Evolutionary conservation across 2,329 filamentous ascomycete species (phyloP), one percentile per base, ranked within the genome.

Genomic region (Penicillium olsonii): DNA sequence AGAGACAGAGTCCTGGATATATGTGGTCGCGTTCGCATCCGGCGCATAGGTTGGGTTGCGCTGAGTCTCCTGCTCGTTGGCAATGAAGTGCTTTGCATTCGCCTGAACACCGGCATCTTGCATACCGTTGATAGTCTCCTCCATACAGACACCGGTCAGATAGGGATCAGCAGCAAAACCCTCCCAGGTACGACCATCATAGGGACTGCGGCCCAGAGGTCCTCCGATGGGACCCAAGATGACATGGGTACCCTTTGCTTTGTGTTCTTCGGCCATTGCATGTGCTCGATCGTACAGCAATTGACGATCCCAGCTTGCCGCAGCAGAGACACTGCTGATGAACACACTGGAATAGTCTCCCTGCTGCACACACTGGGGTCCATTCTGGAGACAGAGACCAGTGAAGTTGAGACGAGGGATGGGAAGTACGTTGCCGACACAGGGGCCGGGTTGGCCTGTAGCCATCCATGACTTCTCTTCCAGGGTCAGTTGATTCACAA

Each of bases 291-390:
- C 67, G 45, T 82, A 78, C 0, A 82, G 77, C 52, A 85, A 58
- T 4, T 78, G 74, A 42, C 67, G 71, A 50, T 84, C 80, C 83
- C 82, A 85, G 17, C 67, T 69, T 2, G 86, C 84, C n/a, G 84
- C 87, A 1, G 78, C 80, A 0, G 85, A 89, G 54, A 91, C 86
- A 26, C 87, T 87, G 14, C 86, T 81, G 0, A 87, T 85, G 59
- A 91, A 92, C 0, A 83, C 85, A 1, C 86, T 89, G 37, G 84
- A 80, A 53, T 87, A 83, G 12, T 31, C 27, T n/a, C 56, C 89
- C 85, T 4, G 84, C 82, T n/a, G 81, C 78, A 92, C 75, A 17
- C 87, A 87, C 42, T 61, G 47, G 4, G 64, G 65, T 0, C 63
- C 62, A 40, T 68, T 60, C 37, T 67, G 64, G 3, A 68, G 44